Base-by-base conservation (phyloP, 2,329 filamentous ascomycete genomes). In the Venturia pyrina region DNA sequence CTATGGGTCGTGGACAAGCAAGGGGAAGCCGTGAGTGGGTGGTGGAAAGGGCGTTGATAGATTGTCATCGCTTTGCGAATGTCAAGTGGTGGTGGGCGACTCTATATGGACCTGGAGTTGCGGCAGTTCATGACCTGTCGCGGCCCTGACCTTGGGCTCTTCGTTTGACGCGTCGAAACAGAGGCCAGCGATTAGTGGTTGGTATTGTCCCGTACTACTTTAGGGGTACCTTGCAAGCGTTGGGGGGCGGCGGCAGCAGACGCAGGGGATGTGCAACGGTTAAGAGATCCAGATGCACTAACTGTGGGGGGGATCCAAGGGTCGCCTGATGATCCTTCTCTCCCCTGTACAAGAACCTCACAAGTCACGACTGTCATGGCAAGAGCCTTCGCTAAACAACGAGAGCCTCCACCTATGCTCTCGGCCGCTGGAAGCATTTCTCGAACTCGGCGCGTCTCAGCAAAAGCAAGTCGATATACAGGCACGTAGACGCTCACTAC, bases 21-120 rank as follows among this genome's bases (percentile, higher is more conserved):
- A 44, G 40, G 60, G 37, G 60, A 48, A 62, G 60, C 40, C 40
- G 40, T 48, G 60, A 44, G 60, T 44, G 40, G 40, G n/a, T 62
- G 37, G 32, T 62, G 40, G 57, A 44, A 19, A 3, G 15, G 37
- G 60, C 5, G 37, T 43, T 2, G 60, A 11, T 44, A 32, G 41
- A 48, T 44, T 21, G 5, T 19, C 21, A 34, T 24, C n/a, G 5
- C 11, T 15, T 3, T 2, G 17, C 53, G 15, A 37, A 34, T 28
- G 21, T 5, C 28, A 13, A 19, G 50, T 4, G 28, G 28, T 59
- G 28, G 53, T 59, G 32, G 53, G 32, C 28, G 28, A 37, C 10
- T 37, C 53, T 59, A 59, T 59, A 59, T 59, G 53, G 17, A 34
- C 15, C 21, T 21, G 7, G 24, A 32, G 10, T 5, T 19, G 24